Evolutionary conservation across 306 rosid species (phyloP).

Genomic region (Potentilla sterilis): DNA sequence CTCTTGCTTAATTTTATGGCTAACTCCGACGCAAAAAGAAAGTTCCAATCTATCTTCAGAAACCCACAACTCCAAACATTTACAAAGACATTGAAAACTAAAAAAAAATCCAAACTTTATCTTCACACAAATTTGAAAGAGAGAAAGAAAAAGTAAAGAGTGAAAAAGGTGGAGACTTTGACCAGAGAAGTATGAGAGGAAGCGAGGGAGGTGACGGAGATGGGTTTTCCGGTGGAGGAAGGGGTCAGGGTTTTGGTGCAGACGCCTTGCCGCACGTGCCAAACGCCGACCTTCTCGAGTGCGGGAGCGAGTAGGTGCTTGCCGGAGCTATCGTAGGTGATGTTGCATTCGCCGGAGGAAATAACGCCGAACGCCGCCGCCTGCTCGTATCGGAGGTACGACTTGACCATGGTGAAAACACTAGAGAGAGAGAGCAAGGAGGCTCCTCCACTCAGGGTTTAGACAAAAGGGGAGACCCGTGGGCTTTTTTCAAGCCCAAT

Average conservation of each 20-base stretch:
- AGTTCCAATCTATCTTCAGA: not conserved
- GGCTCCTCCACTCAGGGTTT: not conserved
- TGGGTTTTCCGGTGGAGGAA: slow-evolving; percentile 49
- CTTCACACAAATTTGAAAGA: not conserved
- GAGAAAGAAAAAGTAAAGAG: not conserved
- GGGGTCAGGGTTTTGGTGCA: slow-evolving; percentile 74
- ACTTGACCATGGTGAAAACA: slow-evolving; percentile 60
- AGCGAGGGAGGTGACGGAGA: slow-evolving; percentile 63
- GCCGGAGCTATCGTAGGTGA: slow-evolving; percentile 69
- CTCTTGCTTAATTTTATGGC: no score
- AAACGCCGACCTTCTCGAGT: slow-evolving; percentile 70
- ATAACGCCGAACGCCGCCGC: slow-evolving; percentile 80
- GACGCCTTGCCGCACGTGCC: slow-evolving; percentile 90
- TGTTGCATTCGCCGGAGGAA: slow-evolving; percentile 72
- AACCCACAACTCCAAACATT: not conserved
- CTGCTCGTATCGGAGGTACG: slow-evolving; percentile 83
- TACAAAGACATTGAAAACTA: not conserved
- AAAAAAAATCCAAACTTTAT: not conserved
- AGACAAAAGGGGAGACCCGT: not conserved
- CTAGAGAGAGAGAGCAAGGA: not conserved
- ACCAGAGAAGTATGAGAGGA: slow-evolving; percentile 62
- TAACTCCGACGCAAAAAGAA: no score
- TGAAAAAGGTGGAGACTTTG: not conserved
- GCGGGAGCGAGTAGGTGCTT: slow-evolving; percentile 88
- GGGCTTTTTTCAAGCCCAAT: not conserved